Evolutionary conservation across 2,329 filamentous ascomycete genomes (phyloP).

Genomic region (Phyllachora maydis): DNA sequence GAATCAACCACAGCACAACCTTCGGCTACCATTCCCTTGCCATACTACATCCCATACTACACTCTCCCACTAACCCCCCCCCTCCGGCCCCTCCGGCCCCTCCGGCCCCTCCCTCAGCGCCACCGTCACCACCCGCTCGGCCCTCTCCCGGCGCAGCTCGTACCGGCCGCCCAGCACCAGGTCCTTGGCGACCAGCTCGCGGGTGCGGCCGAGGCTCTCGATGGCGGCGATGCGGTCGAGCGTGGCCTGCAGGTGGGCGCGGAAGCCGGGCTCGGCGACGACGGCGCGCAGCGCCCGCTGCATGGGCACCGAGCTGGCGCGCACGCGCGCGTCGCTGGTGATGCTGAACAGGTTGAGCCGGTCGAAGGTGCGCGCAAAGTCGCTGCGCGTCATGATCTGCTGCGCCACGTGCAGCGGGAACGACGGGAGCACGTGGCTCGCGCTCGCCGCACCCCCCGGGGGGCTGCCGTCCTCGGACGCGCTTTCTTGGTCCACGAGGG

Average conservation of each 20-base stretch:
- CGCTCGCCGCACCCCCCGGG: too few species aligned
- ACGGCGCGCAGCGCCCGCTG: constrained; percentile 78
- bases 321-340: constrained; percentile 65
- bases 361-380: constrained; percentile 87
- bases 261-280: constrained; percentile 56
- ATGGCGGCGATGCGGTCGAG: constrained; percentile 77
- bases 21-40: too few species aligned
- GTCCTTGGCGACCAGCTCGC: constrained; percentile 90
- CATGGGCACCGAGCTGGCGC: constrained; percentile 92
- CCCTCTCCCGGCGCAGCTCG: constrained; percentile 34
- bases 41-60: too few species aligned
- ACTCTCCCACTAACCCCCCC: too few species aligned
- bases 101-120: too few species aligned
- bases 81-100: too few species aligned
- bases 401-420: constrained; percentile 68
- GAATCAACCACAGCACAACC: too few species aligned
- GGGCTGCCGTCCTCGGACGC: too few species aligned
- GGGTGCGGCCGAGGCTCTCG: constrained; percentile 80
- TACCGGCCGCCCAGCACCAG: constrained; percentile 73
- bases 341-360: constrained; percentile 92
- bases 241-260: constrained; percentile 63
- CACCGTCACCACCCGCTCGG: too few species aligned
- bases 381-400: constrained; percentile 85
- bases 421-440: constrained; percentile 58
- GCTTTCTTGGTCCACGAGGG: constrained; percentile 66